Conservation (phyloP, 306 rosid genomes). For the Casuarina equisetifolia region DNA sequence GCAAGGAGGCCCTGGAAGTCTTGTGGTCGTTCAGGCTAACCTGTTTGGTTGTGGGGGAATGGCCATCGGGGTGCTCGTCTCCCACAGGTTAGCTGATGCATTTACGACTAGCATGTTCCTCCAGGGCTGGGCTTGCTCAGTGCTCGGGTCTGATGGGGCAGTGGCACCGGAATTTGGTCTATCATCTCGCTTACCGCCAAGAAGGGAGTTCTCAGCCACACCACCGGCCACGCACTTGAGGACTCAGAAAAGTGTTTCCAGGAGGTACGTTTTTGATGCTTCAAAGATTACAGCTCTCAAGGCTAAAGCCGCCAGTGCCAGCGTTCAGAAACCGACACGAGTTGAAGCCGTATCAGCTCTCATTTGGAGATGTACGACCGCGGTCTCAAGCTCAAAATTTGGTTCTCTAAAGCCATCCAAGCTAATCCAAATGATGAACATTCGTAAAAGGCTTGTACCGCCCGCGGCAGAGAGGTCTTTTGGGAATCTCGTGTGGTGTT, state of each 20-base stretch:
- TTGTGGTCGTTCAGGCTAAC: conserved; percentile 33
- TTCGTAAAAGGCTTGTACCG: conserved; percentile 37
- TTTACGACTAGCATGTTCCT: conserved; percentile 28
- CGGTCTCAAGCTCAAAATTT: conserved; percentile 9
- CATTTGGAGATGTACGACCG: conserved; percentile 32
- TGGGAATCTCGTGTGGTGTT: conserved; percentile 32
- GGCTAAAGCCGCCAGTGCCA: conserved; percentile 1
- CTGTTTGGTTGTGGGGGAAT: conserved; percentile 43
- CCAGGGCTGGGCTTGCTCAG: conserved; percentile 23
- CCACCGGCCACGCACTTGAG: background rate
- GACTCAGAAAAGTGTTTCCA: background rate
- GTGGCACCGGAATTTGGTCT: conserved; percentile 6
- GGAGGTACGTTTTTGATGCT: conserved; percentile 33
- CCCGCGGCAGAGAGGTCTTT: conserved; percentile 25
- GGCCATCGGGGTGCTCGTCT: conserved; percentile 22
- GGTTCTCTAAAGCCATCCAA: conserved; percentile 8
- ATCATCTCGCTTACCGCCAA: conserved; percentile 12
- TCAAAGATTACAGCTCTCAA: conserved; percentile 32
- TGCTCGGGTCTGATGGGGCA: background rate
- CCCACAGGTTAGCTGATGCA: conserved; percentile 46
- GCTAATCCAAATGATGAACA: conserved; percentile 29
- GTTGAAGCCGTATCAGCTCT: conserved; percentile 42
- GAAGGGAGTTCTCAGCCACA: background rate
- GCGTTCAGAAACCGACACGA: conserved; percentile 24
- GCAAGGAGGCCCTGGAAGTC: background rate